Percentiles rank a stretch among this genome's conserved stretches.
Conservation (phyloP, 1,284 basidiomycete genomes). For the Ustilago sp. region DNA sequence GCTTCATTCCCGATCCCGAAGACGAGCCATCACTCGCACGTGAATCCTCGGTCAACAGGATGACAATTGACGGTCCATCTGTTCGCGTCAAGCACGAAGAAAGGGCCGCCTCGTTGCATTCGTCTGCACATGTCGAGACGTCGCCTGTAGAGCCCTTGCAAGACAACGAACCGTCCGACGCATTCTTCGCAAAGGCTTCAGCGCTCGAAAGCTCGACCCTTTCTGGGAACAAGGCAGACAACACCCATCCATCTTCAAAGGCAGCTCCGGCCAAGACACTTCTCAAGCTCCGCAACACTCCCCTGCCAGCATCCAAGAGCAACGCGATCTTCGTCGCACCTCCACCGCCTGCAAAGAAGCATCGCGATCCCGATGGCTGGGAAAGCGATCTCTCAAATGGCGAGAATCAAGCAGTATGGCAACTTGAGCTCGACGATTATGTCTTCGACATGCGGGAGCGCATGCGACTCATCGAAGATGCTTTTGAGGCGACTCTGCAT, state of each 20-base stretch:
- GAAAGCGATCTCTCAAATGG: constrained; percentile 65
- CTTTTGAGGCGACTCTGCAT: constrained; percentile 30
- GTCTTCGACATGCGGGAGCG: constrained; percentile 47
- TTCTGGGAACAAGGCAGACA: constrained; percentile 16
- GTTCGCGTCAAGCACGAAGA: constrained; percentile 38
- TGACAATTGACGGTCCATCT: not conserved
- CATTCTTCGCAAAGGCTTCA: not conserved
- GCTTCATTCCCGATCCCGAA: constrained; percentile 33
- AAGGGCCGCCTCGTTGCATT: constrained; percentile 13
- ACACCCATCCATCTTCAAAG: constrained; percentile 11
- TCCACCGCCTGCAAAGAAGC: constrained; percentile 49
- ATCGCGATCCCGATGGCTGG: constrained; percentile 56
- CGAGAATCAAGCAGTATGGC: constrained; percentile 61
- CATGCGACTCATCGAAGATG: constrained; percentile 50
- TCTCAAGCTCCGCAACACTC: constrained; percentile 57
- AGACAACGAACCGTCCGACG: not conserved
- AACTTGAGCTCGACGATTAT: constrained; percentile 59
- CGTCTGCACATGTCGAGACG: not conserved
- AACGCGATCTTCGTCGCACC: constrained; percentile 46
- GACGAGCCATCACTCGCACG: constrained; percentile 11
- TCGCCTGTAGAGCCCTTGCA: not conserved
- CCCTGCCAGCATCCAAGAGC: constrained; percentile 46
- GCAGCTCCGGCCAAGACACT: constrained; percentile 26
- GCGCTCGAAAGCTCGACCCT: constrained; percentile 4
- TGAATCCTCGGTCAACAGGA: not conserved